Base-by-base conservation (phyloP, 139 green algal genomes). In the Coccomyxa sp. region DNA sequence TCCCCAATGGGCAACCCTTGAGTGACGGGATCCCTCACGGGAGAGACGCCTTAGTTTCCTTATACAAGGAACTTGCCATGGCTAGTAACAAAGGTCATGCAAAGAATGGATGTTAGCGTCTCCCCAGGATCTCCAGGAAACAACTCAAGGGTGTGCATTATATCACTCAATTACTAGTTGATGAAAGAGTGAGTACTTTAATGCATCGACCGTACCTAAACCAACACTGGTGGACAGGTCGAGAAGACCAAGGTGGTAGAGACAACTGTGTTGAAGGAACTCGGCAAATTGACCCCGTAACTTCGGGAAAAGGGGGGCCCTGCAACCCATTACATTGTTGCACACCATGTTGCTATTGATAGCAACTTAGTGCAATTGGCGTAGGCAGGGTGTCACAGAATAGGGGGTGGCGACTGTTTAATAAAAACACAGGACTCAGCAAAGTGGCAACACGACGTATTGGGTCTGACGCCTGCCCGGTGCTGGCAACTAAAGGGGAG, bases 261-360 rank as follows among this genome's bases (percentile, higher is more conserved):
- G 88, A 88, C 69, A 92, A 88, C 77, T 73, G 82, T 90, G 75
- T 83, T 89, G 75, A 92, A 90, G 88, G 88, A 92, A 92, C 86
- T 91, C 79, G 87, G 87, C 87, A 91, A 90, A 92, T 80, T 92
- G 35, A 39, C 84, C 77, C 84, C 72, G 82, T 90, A 90, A 88
- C 81, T 88, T 91, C 58, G 84, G 82, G 77, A 91, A 74, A 91
- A 91, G 75, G 87, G 78, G 79, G 70, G n/a, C n/a, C n/a, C n/a
- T n/a, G n/a, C n/a, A n/a, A n/a, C n/a, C n/a, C n/a, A n/a, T n/a
- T n/a, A n/a, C n/a, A n/a, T n/a, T n/a, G n/a, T n/a, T n/a, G n/a
- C n/a, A n/a, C n/a, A n/a, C n/a, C n/a, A n/a, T n/a, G n/a, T n/a
- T n/a, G n/a, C n/a, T n/a, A n/a, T n/a, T n/a, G n/a, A n/a, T n/a